A percentile compares a stretch with the other conserved stretches of the same genome.
These are phyloP conservation scores for Leishmania arabica DNA, from an alignment of 208 protist genomes.

Conservation along the genomic window DNA sequence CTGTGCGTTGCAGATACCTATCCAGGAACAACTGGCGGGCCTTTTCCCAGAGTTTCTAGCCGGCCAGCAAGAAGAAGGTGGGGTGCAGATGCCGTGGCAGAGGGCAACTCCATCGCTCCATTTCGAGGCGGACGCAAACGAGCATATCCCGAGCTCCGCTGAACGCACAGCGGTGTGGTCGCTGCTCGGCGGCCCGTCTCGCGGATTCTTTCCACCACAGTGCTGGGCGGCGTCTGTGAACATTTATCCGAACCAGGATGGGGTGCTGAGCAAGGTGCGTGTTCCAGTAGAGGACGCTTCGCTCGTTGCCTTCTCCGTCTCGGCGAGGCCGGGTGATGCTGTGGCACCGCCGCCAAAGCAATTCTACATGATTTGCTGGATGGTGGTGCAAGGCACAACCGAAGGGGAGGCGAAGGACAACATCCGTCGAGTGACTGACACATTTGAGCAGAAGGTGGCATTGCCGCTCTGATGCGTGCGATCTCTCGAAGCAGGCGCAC, in stretches of 20 bases:
- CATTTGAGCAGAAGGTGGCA: conserved; percentile 49
- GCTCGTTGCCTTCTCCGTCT: conserved; percentile 61
- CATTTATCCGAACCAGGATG: conserved; percentile 47
- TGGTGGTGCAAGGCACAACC: conserved; percentile 50
- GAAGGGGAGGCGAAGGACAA: conserved; percentile 34
- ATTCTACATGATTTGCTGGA: conserved; percentile 68
- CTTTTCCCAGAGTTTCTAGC: conserved; percentile 41
- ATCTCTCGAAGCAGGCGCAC: too few species aligned
- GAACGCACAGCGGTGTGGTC: conserved; percentile 12
- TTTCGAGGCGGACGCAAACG: not conserved
- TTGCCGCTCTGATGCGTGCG: not conserved
- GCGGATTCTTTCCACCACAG: conserved; percentile 38
- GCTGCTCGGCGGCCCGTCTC: conserved; percentile 28
- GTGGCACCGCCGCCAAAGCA: conserved; percentile 59
- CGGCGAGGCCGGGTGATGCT: conserved; percentile 34
- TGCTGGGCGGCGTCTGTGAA: conserved; percentile 68
- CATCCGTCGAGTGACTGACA: conserved; percentile 34
- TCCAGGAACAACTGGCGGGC: conserved; percentile 35
- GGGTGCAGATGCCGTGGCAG: too few species aligned
- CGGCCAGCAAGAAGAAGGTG: too few species aligned
- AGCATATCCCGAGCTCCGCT: not conserved
- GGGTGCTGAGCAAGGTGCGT: conserved; percentile 39
- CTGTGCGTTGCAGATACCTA: conserved; percentile 53
- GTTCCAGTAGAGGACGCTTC: conserved; percentile 31
- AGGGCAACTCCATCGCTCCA: not conserved